Base-by-base conservation (phyloP, 345 rosid species). In the Euphorbia tirucalli region DNA sequence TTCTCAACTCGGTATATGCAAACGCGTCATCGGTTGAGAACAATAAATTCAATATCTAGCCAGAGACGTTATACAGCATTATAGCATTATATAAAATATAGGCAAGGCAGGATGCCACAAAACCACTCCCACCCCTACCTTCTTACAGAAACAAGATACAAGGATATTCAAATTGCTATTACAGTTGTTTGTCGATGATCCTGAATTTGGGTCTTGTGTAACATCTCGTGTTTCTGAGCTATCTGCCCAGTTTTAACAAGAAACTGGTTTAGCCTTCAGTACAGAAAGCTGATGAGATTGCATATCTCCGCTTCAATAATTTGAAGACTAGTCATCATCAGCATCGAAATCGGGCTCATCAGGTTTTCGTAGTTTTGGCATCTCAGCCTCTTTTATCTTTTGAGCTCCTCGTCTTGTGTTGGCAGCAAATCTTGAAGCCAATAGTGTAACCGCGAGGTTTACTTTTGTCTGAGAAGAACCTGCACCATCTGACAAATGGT, bases 391-490 rank as follows among this genome's bases (percentile, higher is more conserved):
- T 68, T 87, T 92, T 65, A 81, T 50, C 84, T 87, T 94, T 76
- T 85, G 90, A 65, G 85, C 84, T n/a, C 95, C 90, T 68, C 87
- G 87, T 72, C 97, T 84, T 2, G 97, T 87, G 82, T 87, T 94
- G 21, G 93, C 92, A 30, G 98, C 97, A 78, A 92, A 90, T 69
- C 91, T 89, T 5, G 96, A 85, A 35, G 97, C 97, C 57, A 90
- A 61, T 59, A 90, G 71, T 0, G 97, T 90, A 11, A 80, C 95
- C 30, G 89, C 94, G 0, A 92, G 83, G 79, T 90, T 90, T 16
- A 79, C 80, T 80, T 79, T 90, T 66, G 72, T 77, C 52, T 69
- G 83, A 70, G 90, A 85, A 76, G 83, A 57, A 72, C 49, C 73
- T 16, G 68, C 75, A 61, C 72, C 48, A 22, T 50, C 70, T 39